These are phyloP conservation scores for Alternaria panax DNA, from an alignment of 2,329 filamentous ascomycete genomes.

Conservation along the genomic window DNA sequence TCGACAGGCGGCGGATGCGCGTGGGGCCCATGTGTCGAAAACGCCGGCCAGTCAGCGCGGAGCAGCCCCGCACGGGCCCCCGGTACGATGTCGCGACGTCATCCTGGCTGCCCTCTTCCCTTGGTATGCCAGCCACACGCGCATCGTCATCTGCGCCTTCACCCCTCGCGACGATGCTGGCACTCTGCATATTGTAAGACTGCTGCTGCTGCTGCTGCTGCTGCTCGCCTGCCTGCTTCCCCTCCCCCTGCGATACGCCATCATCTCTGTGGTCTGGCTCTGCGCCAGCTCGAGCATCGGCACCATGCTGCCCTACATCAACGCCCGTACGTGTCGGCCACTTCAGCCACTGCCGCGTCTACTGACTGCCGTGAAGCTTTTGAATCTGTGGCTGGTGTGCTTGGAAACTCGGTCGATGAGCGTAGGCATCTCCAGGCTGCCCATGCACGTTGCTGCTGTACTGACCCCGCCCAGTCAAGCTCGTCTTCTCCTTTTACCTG, in stretches of 20 bases:
- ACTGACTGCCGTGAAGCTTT: conserved; percentile 60
- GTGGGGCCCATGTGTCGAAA: conserved; percentile 5
- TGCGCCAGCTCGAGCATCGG: neutral
- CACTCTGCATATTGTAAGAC: conserved; percentile 22
- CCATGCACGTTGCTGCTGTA: neutral
- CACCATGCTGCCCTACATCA: conserved; percentile 70
- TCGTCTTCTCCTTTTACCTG: conserved; percentile 86
- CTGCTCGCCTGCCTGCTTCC: neutral
- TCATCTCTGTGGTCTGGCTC: neutral
- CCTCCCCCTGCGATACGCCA: neutral
- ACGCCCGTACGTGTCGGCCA: conserved; percentile 60
- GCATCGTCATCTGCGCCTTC: conserved; percentile 11
- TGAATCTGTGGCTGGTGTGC: conserved; percentile 61
- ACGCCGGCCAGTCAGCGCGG: conserved; percentile 11
- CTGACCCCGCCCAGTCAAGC: conserved; percentile 75
- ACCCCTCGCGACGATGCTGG: conserved; percentile 21
- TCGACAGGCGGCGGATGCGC: conserved; percentile 8
- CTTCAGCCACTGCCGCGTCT: neutral
- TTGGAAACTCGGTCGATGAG: conserved; percentile 72
- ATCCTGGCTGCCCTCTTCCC: conserved; percentile 13
- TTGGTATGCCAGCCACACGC: conserved; percentile 10
- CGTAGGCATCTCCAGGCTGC: conserved; percentile 52
- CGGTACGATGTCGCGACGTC: conserved; percentile 11
- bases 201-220: neutral
- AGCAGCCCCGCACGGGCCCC: conserved; percentile 16